Evolutionary conservation across 1,139 yeast species (phyloP), one percentile per base, ranked within the genome.

Genomic region (Starmera stellimalicola): DNA sequence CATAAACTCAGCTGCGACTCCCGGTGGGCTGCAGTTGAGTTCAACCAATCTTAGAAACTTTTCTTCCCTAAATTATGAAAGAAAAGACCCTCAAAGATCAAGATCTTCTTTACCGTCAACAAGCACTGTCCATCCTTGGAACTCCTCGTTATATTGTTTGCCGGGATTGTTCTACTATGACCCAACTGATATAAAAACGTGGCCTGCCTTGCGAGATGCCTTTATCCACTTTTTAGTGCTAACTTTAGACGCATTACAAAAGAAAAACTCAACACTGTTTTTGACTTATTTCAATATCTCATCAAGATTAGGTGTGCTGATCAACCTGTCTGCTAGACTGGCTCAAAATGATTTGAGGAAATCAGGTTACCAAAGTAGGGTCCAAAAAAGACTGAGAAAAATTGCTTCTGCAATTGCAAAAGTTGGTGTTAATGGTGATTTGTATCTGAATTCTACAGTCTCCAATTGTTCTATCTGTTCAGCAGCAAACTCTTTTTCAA

Each of bases 361-460:
- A 19, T 63, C 72, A 10, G 63, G 67, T 34, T 60, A 64, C 40
- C 72, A 70, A 34, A 52, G 50, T 20, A 57, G 68, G 6, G 63
- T 76, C 6, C 62, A 70, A 38, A 58, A 64, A 35, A 60, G 70
- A 30, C 53, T 78, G 41, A 70, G 64, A 44, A 63, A 68, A 37
- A 58, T 78, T 18, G 68, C 76, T 2, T 53, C 66, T 6, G 60
- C 77, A 3, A 65, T 73, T 40, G 68, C 82, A 3, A 78, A 75
- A 42, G 63, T 79, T 31, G 73, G 73, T 41, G 68, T 77, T 33
- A 73, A 73, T 47, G 77, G 81, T 12, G 60, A 68, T 27, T 50
- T 77, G 12, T 76, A 68, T 50, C 55, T 77, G 36, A 61, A 35
- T 11, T 33, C 35, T 22, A 30, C 37, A n/a, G n/a, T 33, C 8